Conservation (phyloP, 805 yeast species). For the Wickerhamomyces hampshirensis region DNA sequence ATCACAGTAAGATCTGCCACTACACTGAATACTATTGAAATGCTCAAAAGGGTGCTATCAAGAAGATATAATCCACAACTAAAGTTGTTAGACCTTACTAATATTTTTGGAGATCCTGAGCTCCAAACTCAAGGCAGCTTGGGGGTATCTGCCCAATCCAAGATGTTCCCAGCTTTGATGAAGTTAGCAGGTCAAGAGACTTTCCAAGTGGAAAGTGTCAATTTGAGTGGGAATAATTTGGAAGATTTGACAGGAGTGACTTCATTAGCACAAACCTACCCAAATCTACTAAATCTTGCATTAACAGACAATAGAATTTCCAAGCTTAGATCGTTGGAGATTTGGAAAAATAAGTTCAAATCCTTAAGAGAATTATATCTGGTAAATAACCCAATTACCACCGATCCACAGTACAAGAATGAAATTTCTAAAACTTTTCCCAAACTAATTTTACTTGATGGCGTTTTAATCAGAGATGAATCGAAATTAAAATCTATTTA, state of each 20-base stretch:
- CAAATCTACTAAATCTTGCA: conserved; percentile 72
- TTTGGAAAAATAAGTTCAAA: conserved; percentile 73
- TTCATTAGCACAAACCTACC: conserved; percentile 68
- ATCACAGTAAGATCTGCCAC: conserved; percentile 31
- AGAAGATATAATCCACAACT: conserved; percentile 61
- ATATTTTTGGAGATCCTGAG: conserved; percentile 58
- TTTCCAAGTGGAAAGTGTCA: conserved; percentile 58
- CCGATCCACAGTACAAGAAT: conserved; percentile 42
- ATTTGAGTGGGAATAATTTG: conserved; percentile 61
- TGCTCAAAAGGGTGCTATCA: conserved; percentile 55
- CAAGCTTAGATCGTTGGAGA: conserved; percentile 55
- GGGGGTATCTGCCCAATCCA: conserved; percentile 57
- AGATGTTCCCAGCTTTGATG: conserved; percentile 88
- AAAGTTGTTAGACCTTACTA: conserved; percentile 65
- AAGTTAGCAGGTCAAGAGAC: conserved; percentile 62
- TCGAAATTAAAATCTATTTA: conserved; percentile 45
- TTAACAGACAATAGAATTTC: conserved; percentile 69
- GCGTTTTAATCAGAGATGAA: conserved; percentile 73
- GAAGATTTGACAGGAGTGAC: conserved; percentile 55
- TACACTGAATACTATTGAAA: conserved; percentile 49
- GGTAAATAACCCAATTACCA: conserved; percentile 66
- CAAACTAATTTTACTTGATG: conserved; percentile 72
- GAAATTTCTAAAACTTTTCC: conserved; percentile 77
- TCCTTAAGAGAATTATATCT: conserved; percentile 72
- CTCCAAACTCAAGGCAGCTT: conserved; percentile 62